Evolutionary conservation across 768 basidiomycete species (phyloP), one percentile per base, ranked within the genome.

Genomic region (Macrolepiota fuliginosa): DNA sequence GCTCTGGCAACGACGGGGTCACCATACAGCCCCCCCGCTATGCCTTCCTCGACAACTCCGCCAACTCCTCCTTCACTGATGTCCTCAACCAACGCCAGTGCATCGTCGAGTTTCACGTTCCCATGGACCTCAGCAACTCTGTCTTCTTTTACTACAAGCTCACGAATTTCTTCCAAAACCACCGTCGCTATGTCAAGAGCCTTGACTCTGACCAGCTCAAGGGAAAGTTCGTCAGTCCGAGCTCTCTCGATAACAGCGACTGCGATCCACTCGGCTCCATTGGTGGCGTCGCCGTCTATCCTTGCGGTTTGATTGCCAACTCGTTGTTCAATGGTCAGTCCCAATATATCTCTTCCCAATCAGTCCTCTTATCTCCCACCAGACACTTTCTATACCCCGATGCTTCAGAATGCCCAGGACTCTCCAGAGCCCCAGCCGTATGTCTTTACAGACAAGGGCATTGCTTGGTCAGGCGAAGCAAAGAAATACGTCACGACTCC

Each of bases 81-180:
- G 65, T 79, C 40, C 71, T 76, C 35, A 72, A 79, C 62, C 71
- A 79, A 64, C 74, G 76, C 45, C 82, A 88, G 66, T 99, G 97
- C 73, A 71, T 87, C 64, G 81, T 99, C 68, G 79, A 88, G 63
- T 98, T 98, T 71, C 81, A 89, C 52, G 74, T 98, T 39, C 94
- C 94, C 7, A 86, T 86, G 56, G 84, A 92, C 70, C 78, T 99
- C 35, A 74, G 81, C 10, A 76, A 83, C 15, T 80, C 88, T 25
- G 90, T 98, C 12, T 86, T 99, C 68, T 80, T 98, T 66, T 99
- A 99, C 79, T 99, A 98, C 84, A 94, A 94, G 76, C 83, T 93
- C 71, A 94, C 92, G 52, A 95, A 95, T 78, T 96, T 96, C 78
- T 98, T 86, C 78, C 96, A 99, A 81, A 99, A 99, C 74, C 97